Conservation (phyloP, 805 yeast genomes). For the Brettanomyces sp. region DNA sequence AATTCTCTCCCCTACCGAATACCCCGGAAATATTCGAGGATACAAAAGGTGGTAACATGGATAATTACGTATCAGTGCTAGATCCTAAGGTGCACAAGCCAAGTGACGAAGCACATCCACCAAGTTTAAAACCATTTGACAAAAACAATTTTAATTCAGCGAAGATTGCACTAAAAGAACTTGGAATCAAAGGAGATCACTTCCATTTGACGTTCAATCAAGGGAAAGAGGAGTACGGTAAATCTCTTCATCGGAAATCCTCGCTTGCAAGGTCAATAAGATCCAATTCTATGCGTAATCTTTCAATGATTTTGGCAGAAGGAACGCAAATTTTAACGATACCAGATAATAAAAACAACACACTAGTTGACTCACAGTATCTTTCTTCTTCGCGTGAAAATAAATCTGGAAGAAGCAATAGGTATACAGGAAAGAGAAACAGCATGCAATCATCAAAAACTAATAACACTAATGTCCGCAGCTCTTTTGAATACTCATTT, state of each 20-base stretch:
- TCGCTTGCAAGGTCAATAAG: constrained; percentile 9
- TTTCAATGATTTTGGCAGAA: constrained; percentile 14
- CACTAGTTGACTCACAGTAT: not conserved
- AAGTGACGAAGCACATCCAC: not conserved
- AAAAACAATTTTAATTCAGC: no score
- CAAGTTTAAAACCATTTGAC: not conserved
- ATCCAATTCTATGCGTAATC: constrained; percentile 21
- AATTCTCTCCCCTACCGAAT: no score
- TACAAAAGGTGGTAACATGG: no score
- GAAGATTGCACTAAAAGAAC: not conserved
- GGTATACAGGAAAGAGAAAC: not conserved
- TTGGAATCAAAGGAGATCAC: not conserved
- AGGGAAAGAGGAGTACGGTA: not conserved
- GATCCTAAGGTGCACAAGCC: not conserved
- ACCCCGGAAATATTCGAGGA: no score
- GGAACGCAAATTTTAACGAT: constrained; percentile 6
- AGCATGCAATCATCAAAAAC: no score
- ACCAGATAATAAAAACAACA: constrained; percentile 13
- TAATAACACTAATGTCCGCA: no score
- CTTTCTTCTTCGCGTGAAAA: not conserved
- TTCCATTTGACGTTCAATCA: not conserved
- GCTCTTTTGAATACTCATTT: constrained; percentile 16
- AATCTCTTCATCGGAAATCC: not conserved
- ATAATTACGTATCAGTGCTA: not conserved
- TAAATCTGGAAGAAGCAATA: constrained; percentile 2